Conservation (phyloP, 2,329 filamentous ascomycete genomes). For the Davidsoniella australis region DNA sequence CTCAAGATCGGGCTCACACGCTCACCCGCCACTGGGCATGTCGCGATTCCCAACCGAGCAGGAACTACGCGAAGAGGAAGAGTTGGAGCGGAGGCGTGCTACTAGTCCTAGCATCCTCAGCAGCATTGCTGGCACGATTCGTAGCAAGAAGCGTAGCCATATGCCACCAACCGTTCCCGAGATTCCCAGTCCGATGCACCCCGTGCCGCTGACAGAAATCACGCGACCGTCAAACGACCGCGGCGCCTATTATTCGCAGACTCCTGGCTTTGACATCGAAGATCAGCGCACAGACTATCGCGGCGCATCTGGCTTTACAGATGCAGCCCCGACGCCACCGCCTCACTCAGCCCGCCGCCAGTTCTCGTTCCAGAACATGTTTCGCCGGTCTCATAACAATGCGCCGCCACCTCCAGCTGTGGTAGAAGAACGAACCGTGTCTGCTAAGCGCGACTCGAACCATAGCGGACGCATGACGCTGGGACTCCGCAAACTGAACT, state of each 20-base stretch:
- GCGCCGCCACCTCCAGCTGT: constrained; percentile 26
- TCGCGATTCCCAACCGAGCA: constrained; percentile 59
- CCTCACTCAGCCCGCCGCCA: constrained; percentile 51
- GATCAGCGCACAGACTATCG: constrained; percentile 27
- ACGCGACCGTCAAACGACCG: constrained; percentile 26
- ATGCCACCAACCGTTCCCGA: constrained; percentile 24
- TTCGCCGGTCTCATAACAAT: constrained; percentile 25
- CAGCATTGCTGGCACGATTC: constrained; percentile 40
- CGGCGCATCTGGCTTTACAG: constrained; percentile 24
- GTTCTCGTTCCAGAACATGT: constrained; percentile 85
- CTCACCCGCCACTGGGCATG: constrained; percentile 73
- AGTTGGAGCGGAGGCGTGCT: constrained; percentile 16
- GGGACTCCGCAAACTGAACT: constrained; percentile 14
- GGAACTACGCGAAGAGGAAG: constrained; percentile 37
- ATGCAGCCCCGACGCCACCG: constrained; percentile 36
- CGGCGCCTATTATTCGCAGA: constrained; percentile 22
- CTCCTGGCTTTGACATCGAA: constrained; percentile 30
- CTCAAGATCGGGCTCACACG: constrained; percentile 17
- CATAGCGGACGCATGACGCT: constrained; percentile 5
- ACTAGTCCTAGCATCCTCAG: constrained; percentile 29
- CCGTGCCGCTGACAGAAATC: constrained; percentile 46
- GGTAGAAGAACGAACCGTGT: constrained; percentile 12
- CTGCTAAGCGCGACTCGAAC: neutral
- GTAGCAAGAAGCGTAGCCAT: constrained; percentile 17
- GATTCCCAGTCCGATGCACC: constrained; percentile 38